Evolutionary conservation across 345 rosid species (phyloP).

Genomic region (Angophora floribunda): DNA sequence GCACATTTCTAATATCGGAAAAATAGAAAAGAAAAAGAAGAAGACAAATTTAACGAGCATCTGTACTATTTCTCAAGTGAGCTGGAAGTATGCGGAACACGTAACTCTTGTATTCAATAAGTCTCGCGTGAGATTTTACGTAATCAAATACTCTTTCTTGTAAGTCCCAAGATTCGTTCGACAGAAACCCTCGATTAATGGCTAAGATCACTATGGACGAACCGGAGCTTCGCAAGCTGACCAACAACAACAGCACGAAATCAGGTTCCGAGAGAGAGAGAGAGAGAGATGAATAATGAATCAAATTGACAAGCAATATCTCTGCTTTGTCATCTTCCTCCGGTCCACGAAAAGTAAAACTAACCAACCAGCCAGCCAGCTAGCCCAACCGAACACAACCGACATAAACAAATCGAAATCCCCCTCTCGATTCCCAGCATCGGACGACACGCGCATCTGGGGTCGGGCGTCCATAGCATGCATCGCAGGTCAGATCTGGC

Average conservation of each 20-base stretch:
- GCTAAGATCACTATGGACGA: background rate
- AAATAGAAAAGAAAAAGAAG: too few species aligned
- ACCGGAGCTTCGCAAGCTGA: background rate
- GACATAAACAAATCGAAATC: background rate
- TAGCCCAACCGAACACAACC: too few species aligned
- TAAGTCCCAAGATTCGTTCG: rapidly evolving
- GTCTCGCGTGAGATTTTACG: rapidly evolving
- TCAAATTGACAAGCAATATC: background rate
- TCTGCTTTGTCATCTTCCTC: background rate
- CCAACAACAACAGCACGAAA: background rate
- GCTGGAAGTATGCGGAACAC: rapidly evolving
- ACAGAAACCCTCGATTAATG: rapidly evolving
- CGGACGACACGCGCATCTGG: background rate
- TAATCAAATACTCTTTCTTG: background rate
- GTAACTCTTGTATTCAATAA: too few species aligned
- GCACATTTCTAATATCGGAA: rapidly evolving
- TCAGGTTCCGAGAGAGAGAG: background rate
- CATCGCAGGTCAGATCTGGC: background rate
- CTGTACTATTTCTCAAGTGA: too few species aligned
- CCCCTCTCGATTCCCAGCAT: too few species aligned
- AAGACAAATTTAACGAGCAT: background rate
- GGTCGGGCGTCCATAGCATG: background rate
- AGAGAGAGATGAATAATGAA: background rate
- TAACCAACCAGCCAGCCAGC: background rate
- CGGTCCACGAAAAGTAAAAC: background rate